These are phyloP conservation scores for Solanum pennellii DNA, from an alignment of 257 asterid genomes.

Conservation along the genomic window DNA sequence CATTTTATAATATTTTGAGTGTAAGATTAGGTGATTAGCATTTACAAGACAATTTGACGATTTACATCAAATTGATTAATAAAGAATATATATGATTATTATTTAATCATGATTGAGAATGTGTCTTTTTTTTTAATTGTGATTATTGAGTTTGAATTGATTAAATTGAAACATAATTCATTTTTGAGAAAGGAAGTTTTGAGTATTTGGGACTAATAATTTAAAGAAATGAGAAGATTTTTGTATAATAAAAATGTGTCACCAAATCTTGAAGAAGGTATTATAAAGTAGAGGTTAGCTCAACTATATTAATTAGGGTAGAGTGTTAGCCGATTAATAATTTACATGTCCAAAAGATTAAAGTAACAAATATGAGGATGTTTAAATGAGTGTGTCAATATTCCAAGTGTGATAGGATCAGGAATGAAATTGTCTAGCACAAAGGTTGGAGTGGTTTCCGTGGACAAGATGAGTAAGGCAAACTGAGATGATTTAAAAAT, in stretches of 20 bases:
- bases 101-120: background rate
- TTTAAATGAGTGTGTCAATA: background rate
- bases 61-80: too few species aligned
- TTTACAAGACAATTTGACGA: background rate
- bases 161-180: background rate
- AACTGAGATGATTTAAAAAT: background rate
- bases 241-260: too few species aligned
- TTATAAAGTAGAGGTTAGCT: background rate
- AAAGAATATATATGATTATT: too few species aligned
- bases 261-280: background rate
- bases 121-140: background rate
- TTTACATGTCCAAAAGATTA: too few species aligned
- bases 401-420: background rate
- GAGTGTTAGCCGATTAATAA: too few species aligned
- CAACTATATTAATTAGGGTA: background rate
- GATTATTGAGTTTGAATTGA: background rate
- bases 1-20: background rate
- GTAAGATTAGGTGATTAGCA: background rate
- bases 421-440: too few species aligned
- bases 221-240: background rate
- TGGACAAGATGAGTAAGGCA: background rate
- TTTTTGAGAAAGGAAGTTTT: background rate
- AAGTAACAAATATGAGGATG: too few species aligned
- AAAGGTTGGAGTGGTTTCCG: background rate
- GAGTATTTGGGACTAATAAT: background rate